phyloP scores from a whole-genome alignment of 306 rosid species.

The Spatholobus suberectus region DNA sequence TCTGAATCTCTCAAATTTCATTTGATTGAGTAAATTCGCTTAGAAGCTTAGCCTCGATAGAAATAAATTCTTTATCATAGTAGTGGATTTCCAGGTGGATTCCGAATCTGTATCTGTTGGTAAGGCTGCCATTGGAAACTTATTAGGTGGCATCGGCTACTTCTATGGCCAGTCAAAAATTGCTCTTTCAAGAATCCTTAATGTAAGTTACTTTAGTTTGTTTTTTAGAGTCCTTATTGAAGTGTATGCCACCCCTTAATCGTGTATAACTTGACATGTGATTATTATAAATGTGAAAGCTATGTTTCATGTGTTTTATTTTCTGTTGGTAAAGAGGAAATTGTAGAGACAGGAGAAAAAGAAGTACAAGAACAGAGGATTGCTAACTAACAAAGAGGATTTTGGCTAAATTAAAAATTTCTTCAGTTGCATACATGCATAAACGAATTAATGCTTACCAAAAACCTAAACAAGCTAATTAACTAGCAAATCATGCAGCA shows the following conservation, averaged over 20 bases:
- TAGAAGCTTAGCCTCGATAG: conserved; percentile 37
- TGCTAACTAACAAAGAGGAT: conserved; percentile 7
- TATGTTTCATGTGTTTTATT: conserved; percentile 18
- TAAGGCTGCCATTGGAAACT: conserved; percentile 87
- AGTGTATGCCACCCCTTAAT: conserved; percentile 15
- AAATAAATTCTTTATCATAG: conserved; percentile 43
- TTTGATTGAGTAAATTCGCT: conserved; percentile 2
- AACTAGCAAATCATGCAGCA: background rate
- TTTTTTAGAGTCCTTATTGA: conserved; percentile 26
- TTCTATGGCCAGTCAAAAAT: conserved; percentile 95
- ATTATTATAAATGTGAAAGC: conserved; percentile 20
- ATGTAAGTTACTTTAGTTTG: conserved; percentile 59
- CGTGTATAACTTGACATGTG: conserved; percentile 4
- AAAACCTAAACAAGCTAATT: conserved; percentile 27
- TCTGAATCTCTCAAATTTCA: conserved; percentile 27
- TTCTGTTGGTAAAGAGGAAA: conserved; percentile 13
- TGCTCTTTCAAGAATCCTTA: conserved; percentile 53
- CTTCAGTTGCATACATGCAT: conserved; percentile 12
- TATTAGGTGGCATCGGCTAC: conserved; percentile 96
- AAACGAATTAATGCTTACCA: background rate
- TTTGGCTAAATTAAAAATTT: conserved; percentile 14
- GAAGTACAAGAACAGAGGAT: background rate
- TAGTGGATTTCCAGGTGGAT: conserved; percentile 73
- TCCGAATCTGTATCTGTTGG: conserved; percentile 74
- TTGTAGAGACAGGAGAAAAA: background rate